Evolutionary conservation across 805 yeast genomes (phyloP).

Genomic region (Cyberlindnera mycetangii): DNA sequence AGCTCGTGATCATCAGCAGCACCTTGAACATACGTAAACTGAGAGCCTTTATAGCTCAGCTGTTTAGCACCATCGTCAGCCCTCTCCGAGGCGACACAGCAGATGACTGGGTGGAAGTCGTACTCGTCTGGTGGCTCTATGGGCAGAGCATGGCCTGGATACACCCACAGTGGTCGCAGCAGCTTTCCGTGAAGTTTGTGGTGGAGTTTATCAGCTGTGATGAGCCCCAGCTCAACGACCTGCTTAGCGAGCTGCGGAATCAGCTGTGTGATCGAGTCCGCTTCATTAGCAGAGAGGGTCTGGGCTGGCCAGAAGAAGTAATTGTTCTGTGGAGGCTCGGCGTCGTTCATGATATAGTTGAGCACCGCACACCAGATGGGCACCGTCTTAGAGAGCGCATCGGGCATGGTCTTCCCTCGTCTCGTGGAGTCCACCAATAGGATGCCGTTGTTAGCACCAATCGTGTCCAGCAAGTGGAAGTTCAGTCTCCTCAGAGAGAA

Average conservation of each 20-base stretch:
- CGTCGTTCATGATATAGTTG: constrained; percentile 43
- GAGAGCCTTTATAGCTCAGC: constrained; percentile 32
- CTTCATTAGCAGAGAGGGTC: constrained; percentile 59
- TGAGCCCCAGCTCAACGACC: constrained; percentile 39
- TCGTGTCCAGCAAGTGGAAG: constrained; percentile 58
- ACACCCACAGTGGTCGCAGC: constrained; percentile 66
- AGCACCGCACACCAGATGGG: constrained; percentile 91
- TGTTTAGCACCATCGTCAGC: constrained; percentile 56
- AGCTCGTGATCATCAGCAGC: constrained; percentile 93
- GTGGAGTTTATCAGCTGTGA: constrained; percentile 33
- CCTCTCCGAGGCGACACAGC: constrained; percentile 61
- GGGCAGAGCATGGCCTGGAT: constrained; percentile 47
- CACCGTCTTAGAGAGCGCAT: constrained; percentile 79
- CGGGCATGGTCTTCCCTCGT: constrained; percentile 82
- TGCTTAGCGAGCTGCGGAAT: constrained; percentile 49
- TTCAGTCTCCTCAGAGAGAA: constrained; percentile 74
- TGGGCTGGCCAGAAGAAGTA: constrained; percentile 48
- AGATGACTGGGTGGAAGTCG: constrained; percentile 41
- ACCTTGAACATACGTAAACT: constrained; percentile 76
- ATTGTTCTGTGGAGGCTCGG: constrained; percentile 22
- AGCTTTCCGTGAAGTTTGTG: constrained; percentile 42
- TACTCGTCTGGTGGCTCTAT: constrained; percentile 30
- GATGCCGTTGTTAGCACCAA: constrained; percentile 43
- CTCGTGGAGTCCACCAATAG: constrained; percentile 81
- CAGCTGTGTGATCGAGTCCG: constrained; percentile 42